These are phyloP conservation scores for Metschnikowia cerradonensis DNA, from an alignment of 805 yeast species.

Conservation along the genomic window DNA sequence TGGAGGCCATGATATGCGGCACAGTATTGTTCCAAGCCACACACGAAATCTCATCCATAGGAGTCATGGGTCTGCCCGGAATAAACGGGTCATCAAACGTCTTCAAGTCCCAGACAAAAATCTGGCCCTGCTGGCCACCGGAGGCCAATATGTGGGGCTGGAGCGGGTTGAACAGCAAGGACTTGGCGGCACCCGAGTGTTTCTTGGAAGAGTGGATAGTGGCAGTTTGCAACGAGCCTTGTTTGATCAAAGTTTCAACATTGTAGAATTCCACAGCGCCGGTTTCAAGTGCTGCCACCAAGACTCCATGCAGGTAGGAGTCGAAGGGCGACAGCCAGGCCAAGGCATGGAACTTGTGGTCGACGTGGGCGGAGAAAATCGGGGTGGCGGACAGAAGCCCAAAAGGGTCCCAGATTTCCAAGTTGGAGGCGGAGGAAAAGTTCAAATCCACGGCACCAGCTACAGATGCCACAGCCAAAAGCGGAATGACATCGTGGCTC, in stretches of 20 bases:
- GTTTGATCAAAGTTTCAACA: constrained; percentile 45
- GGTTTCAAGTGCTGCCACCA: constrained; percentile 88
- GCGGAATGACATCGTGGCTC: constrained; percentile 74
- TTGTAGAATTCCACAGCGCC: constrained; percentile 81
- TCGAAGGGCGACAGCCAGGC: constrained; percentile 72
- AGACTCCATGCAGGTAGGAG: constrained; percentile 46
- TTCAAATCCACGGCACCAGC: constrained; percentile 92
- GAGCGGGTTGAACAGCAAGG: constrained; percentile 72
- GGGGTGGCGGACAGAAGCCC: constrained; percentile 31
- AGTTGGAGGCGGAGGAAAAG: constrained; percentile 71
- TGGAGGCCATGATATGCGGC: constrained; percentile 84
- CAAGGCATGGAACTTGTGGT: constrained; percentile 59
- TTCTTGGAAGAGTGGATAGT: constrained; percentile 49
- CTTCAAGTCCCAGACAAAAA: constrained; percentile 84
- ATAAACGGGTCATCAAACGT: constrained; percentile 53
- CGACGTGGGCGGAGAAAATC: constrained; percentile 33
- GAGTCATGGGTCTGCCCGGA: constrained; percentile 78
- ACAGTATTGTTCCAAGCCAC: constrained; percentile 87
- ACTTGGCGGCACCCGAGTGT: constrained; percentile 68
- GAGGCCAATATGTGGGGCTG: constrained; percentile 73
- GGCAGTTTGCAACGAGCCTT: constrained; percentile 38
- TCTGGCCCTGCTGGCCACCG: constrained; percentile 86
- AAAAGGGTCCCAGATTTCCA: constrained; percentile 76
- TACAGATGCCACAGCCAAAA: constrained; percentile 86
- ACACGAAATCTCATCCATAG: constrained; percentile 74